Conservation (phyloP, 495 filamentous ascomycete genomes). For the Penicillium tannophilum region DNA sequence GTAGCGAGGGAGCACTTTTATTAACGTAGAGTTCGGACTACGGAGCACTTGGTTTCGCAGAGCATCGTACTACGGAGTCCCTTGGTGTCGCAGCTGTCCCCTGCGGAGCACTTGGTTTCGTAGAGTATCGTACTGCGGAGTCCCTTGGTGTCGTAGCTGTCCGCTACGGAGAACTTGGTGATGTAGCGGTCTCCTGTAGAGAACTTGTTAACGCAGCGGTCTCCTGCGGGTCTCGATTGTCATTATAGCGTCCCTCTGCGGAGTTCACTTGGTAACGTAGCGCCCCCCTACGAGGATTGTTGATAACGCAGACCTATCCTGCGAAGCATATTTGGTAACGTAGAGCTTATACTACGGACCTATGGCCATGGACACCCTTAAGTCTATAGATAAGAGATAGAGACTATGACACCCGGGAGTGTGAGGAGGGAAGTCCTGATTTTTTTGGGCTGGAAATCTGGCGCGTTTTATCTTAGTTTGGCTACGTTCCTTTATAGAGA, state of each 20-base stretch:
- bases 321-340: too few species aligned
- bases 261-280: too few species aligned
- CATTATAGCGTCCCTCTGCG: too few species aligned
- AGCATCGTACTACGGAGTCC: background rate
- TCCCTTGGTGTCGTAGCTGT: background rate
- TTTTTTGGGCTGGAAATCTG: background rate
- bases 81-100: background rate
- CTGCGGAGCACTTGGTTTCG: background rate
- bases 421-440: background rate
- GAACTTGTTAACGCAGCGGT: too few species aligned
- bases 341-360: background rate
- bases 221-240: too few species aligned
- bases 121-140: background rate
- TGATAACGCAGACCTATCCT: background rate
- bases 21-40: background rate
- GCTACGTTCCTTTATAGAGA: background rate
- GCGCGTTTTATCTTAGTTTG: background rate
- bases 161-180: background rate
- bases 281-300: background rate
- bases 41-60: background rate
- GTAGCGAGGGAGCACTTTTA: background rate
- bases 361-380: slow-evolving; percentile 2
- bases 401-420: background rate
- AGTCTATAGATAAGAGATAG: slow-evolving; percentile 7
- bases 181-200: background rate